Percentiles rank a stretch among this genome's conserved stretches.
Evolutionary conservation across 2,329 filamentous ascomycete genomes (phyloP).

Genomic region (Colletotrichum coccodes): DNA sequence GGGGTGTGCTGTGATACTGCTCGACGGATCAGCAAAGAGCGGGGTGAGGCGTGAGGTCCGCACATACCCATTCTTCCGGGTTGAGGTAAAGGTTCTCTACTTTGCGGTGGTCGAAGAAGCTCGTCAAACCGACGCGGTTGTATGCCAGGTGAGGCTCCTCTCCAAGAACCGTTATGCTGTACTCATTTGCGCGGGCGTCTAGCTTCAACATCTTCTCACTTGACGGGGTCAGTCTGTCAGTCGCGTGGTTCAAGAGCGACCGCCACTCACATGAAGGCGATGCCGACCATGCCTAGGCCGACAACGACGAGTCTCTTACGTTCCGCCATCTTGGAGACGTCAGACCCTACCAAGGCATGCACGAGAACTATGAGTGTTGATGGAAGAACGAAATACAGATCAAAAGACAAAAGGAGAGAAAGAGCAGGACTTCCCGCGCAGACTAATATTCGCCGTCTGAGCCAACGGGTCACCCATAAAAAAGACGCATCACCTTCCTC

Average conservation of each 20-base stretch:
- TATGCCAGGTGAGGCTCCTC: slow-evolving; percentile 91
- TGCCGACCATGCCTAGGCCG: slow-evolving; percentile 91
- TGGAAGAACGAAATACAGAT: neutral
- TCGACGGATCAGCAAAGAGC: neutral
- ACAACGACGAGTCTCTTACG: slow-evolving; percentile 83
- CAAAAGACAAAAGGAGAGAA: neutral
- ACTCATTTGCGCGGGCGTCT: slow-evolving; percentile 79
- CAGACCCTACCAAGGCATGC: neutral
- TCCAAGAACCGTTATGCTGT: slow-evolving; percentile 85
- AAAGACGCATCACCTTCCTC: slow-evolving; percentile 14
- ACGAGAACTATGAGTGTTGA: neutral
- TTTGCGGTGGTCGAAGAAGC: slow-evolving; percentile 86
- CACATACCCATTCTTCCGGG: slow-evolving; percentile 79
- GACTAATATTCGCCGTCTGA: neutral
- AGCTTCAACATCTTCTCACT: slow-evolving; percentile 92
- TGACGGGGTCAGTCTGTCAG: neutral
- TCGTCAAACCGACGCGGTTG: slow-evolving; percentile 89
- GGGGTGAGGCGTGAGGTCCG: neutral
- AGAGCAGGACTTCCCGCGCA: neutral
- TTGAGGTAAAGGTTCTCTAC: slow-evolving; percentile 92
- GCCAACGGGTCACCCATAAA: neutral
- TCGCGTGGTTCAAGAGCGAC: neutral
- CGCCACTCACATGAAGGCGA: slow-evolving; percentile 81
- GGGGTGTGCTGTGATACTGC: slow-evolving; percentile 74
- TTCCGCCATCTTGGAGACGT: slow-evolving; percentile 47